Conservation (phyloP, 208 protist species). For the Crithidia brevicula region DNA sequence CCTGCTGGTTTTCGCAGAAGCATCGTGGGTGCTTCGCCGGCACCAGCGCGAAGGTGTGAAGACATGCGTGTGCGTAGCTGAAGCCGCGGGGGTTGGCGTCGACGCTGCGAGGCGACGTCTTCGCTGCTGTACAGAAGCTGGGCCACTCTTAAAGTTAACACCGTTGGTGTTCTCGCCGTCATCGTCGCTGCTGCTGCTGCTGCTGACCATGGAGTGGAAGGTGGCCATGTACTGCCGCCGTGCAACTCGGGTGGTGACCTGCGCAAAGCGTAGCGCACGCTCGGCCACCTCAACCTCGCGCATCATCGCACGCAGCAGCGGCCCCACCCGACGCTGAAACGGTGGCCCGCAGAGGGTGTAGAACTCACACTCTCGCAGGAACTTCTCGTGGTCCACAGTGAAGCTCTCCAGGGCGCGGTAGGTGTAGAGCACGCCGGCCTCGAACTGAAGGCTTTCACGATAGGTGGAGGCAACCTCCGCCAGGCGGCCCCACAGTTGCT, state of each 20-base stretch:
- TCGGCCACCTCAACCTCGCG: conserved; percentile 61
- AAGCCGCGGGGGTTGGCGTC: neutral
- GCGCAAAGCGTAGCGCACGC: conserved; percentile 37
- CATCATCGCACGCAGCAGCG: conserved; percentile 62
- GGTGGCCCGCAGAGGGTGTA: conserved; percentile 48
- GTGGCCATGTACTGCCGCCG: conserved; percentile 36
- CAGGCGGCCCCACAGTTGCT: conserved; percentile 68
- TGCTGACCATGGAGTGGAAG: conserved; percentile 35
- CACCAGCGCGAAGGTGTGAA: conserved; percentile 27
- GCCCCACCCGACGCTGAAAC: conserved; percentile 46
- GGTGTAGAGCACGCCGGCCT: conserved; percentile 56
- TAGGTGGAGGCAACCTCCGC: conserved; percentile 40
- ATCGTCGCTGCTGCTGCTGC: conserved; percentile 17
- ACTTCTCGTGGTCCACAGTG: conserved; percentile 55
- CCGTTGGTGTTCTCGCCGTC: neutral
- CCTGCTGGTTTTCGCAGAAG: too few species aligned
- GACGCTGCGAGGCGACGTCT: too few species aligned
- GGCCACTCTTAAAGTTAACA: too few species aligned
- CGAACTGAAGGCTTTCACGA: conserved; percentile 45
- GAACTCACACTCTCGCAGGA: conserved; percentile 71
- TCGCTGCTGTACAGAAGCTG: too few species aligned
- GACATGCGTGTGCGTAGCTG: neutral
- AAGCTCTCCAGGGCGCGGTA: conserved; percentile 64
- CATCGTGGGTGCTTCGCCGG: neutral
- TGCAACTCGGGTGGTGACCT: conserved; percentile 19